Evolutionary conservation across 495 filamentous ascomycete genomes (phyloP).

Genomic region (Astrothelium macrocarpum): DNA sequence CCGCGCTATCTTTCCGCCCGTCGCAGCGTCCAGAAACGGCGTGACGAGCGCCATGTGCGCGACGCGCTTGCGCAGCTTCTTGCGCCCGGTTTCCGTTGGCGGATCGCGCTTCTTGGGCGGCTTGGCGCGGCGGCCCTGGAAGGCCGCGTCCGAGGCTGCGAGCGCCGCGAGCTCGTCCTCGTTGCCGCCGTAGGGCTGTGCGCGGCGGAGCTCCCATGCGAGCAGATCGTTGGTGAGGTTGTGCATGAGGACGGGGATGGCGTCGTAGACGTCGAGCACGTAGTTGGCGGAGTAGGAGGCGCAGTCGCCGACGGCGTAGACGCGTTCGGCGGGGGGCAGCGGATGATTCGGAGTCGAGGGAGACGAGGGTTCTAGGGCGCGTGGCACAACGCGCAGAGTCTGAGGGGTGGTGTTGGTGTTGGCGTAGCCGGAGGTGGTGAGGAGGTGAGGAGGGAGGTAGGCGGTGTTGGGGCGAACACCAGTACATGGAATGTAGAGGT

Average conservation of each 20-base stretch:
- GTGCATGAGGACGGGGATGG: conserved; percentile 23
- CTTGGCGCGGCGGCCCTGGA: not conserved
- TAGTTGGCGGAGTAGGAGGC: conserved; percentile 23
- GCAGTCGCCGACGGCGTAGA: conserved; percentile 28
- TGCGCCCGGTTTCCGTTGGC: not conserved
- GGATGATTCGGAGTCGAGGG: not conserved
- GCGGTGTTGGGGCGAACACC: conserved; percentile 23
- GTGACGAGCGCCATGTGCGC: not conserved
- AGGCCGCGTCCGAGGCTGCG: conserved; percentile 5
- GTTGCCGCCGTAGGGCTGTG: conserved; percentile 10
- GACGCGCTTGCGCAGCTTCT: not conserved
- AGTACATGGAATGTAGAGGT: conserved; percentile 22
- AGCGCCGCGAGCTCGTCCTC: conserved; percentile 14
- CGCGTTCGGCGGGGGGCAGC: conserved; percentile 10
- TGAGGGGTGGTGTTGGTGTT: conserved; percentile 10
- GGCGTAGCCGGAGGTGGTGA: conserved; percentile 21
- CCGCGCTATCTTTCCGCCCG: too few relatives aligned
- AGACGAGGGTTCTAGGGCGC: not conserved
- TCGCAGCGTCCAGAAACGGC: not conserved
- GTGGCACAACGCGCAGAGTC: conserved; percentile 15
- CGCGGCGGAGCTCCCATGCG: conserved; percentile 14
- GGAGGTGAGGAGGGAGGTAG: conserved; percentile 19
- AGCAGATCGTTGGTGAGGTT: conserved; percentile 27
- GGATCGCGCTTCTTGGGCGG: not conserved
- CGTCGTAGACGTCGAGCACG: conserved; percentile 26